Evolutionary conservation across 768 basidiomycete species (phyloP), one percentile per base, ranked within the genome.

Genomic region (Boletus edulis): DNA sequence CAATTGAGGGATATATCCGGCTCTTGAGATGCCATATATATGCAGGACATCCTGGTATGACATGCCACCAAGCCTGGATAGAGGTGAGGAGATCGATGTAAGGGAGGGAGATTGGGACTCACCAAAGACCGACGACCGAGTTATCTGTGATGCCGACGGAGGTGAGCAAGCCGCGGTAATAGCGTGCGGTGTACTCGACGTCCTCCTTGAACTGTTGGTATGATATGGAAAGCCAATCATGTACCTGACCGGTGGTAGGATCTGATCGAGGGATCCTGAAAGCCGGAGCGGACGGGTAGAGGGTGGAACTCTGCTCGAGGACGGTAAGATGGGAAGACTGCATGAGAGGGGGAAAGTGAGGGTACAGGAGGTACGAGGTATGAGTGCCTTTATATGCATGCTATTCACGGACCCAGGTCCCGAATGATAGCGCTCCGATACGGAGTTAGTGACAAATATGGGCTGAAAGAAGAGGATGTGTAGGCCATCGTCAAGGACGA

Each of bases 41-140:
- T 87, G 85, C 20, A 91, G 71, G 32, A 85, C 79, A 66, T 91
- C 88, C 44, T 73, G 68, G 65, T 90, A 90, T 20, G 82, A 80
- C 74, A 86, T 84, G 7, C 89, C 89, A 35, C 83, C 77, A 40
- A 91, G 71, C 89, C 89, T 91, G 47, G 5, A 61, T 44, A 49
- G 40, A 35, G 49, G 60, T 62, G 49, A 59, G 57, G 41, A 43
- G 37, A 56, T 48, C 17, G 39, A 22, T 27, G 43, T 34, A 17
- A 47, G 46, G 29, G 44, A 31, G 54, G 22, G 39, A 20, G 51
- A 24, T 31, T 24, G 27, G 47, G n/a, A 70, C 83, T 42, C 65
- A 89, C 89, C 89, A 91, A 52, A 89, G 69, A 18, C 88, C 88
- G 39, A 91, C 75, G 31, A 91, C 81, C 10, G 89, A 84, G 49